Percentiles rank a stretch among this genome's conserved stretches.
These are phyloP conservation scores for Aspergillus amoenus DNA, from an alignment of 2,329 filamentous ascomycete genomes.

Conservation along the genomic window DNA sequence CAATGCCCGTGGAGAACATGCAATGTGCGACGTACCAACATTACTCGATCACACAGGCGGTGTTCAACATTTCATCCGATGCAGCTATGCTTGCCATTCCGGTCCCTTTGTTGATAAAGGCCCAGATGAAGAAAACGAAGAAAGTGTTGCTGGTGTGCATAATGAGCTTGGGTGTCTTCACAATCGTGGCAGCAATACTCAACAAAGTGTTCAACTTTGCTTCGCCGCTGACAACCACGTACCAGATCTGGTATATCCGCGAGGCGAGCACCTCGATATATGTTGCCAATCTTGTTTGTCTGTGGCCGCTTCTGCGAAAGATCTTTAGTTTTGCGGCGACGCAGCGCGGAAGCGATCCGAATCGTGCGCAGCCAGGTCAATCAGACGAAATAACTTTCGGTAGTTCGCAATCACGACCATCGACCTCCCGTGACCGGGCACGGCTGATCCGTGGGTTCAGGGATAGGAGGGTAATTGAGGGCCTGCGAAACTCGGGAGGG, in stretches of 20 bases:
- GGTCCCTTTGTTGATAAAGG: conserved; percentile 36
- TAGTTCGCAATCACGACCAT: conserved; percentile 21
- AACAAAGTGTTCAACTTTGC: conserved; percentile 48
- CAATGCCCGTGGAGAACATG: conserved; percentile 41
- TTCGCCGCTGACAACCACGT: conserved; percentile 36
- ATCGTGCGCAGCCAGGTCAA: conserved; percentile 14
- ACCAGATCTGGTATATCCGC: conserved; percentile 45
- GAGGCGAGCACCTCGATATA: conserved; percentile 43
- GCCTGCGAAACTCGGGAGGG: background rate
- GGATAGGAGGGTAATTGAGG: conserved; percentile 9
- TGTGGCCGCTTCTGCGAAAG: conserved; percentile 32
- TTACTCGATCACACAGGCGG: conserved; percentile 43
- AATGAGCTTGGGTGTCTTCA: conserved; percentile 40
- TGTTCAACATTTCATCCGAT: conserved; percentile 48
- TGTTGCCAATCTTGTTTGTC: conserved; percentile 46
- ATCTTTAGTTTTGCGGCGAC: conserved; percentile 30
- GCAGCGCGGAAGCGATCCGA: conserved; percentile 26
- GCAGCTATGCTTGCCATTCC: conserved; percentile 40
- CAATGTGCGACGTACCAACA: conserved; percentile 43
- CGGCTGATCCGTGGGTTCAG: conserved; percentile 12
- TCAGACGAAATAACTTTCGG: conserved; percentile 5
- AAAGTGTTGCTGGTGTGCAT: conserved; percentile 36
- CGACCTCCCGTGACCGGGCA: conserved; percentile 17
- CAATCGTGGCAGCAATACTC: conserved; percentile 43
- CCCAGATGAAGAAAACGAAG: conserved; percentile 33